These are phyloP conservation scores for Aspergillus sclerotiicarbonarius DNA, from an alignment of 495 filamentous ascomycete genomes.

Conservation along the genomic window DNA sequence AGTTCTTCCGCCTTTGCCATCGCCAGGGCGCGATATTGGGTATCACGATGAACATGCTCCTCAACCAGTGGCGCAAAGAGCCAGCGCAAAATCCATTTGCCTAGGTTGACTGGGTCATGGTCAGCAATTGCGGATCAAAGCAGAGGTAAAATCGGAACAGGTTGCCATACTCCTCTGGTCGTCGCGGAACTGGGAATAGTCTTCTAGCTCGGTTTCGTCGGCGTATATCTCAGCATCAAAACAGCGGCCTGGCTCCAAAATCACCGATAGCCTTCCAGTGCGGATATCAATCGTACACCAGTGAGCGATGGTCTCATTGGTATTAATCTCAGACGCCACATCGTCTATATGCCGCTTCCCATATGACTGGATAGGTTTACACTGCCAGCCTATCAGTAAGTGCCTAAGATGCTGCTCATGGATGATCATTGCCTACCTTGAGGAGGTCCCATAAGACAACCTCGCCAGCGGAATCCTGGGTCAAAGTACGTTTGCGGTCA, in stretches of 20 bases:
- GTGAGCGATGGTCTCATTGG: conserved; percentile 80
- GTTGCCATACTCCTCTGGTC: conserved; percentile 83
- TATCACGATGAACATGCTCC: conserved; percentile 82
- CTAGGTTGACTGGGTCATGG: conserved; percentile 74
- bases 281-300: conserved; percentile 95
- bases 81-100: conserved; percentile 94
- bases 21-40: conserved; percentile 64
- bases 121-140: neutral
- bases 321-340: conserved; percentile 84
- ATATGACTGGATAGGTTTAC: conserved; percentile 78
- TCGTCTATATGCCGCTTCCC: conserved; percentile 93
- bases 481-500: conserved; percentile 84
- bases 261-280: conserved; percentile 84
- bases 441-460: conserved; percentile 96
- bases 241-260: conserved; percentile 91
- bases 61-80: conserved; percentile 87
- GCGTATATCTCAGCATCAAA: conserved; percentile 98
- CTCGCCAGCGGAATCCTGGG: conserved; percentile 91
- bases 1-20: conserved; percentile 59
- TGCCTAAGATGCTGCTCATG: neutral
- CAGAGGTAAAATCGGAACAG: neutral
- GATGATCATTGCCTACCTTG: conserved; percentile 48
- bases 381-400: conserved; percentile 48
- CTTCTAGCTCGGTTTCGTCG: conserved; percentile 73
- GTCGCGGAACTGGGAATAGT: conserved; percentile 76